Base-by-base conservation (phyloP, 352 stramenopile genomes). In the Phytophthora foliorum region DNA sequence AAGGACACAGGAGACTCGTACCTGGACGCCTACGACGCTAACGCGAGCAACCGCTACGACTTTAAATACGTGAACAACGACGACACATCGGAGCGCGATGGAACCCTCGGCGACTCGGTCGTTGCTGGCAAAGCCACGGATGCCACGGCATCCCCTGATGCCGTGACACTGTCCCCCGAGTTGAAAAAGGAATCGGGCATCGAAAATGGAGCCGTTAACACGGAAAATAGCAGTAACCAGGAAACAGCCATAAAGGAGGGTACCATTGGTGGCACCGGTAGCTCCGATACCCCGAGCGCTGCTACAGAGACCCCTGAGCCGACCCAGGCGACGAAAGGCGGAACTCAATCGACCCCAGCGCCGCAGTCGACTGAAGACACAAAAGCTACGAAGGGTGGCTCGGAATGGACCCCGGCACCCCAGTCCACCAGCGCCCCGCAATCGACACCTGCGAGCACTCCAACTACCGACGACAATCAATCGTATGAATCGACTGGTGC, bases 21-120 rank as follows among this genome's bases (percentile, higher is more conserved):
- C 32, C 21, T 69, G 51, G 34, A 52, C 9, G 19, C 42, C 4
- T 24, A 48, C 4, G 44, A 69, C 52, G 2, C 41, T 9, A 61
- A 54, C 22, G 16, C 52, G 44, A 63, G 38, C 11, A 69, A 63
- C 44, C 57, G 36, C 44, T 69, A 63, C 52, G 46, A 69, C 32
- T 69, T 69, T 27, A 54, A 69, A 48, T 62, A 69, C n/a, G 61
- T 69, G 34, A 61, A 69, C 27, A 57, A 63, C 10, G 44, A 54
- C 27, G 49, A 34, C 22, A 63, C 51, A n/a, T 45, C 52, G 2
- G 61, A 57, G n/a, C 52, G 52, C 25, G 52, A 22, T 11, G 46
- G 24, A 57, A 69, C 61, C 13, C 61, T 69, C 8, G 61, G 61
- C n/a, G 52, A 69, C 61, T 57, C 61, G 5, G 61, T 69, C 7